Conservation (phyloP, 371 early-diverging fungal species). For the Catenaria anguillulae region DNA sequence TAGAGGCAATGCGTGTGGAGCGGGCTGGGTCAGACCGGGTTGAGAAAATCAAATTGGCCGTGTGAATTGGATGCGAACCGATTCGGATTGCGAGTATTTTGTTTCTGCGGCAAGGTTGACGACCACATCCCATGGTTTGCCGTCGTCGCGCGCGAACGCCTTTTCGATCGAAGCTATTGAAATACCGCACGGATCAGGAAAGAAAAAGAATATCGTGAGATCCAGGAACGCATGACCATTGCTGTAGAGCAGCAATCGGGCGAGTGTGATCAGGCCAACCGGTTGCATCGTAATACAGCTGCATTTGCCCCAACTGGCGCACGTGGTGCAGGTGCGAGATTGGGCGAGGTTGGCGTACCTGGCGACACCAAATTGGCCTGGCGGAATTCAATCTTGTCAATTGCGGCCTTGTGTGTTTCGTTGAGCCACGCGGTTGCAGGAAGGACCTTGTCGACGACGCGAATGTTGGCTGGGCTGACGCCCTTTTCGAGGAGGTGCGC, state of each 20-base stretch:
- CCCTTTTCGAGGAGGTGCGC: constrained; percentile 49
- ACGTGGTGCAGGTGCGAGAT: no score
- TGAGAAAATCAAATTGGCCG: no score
- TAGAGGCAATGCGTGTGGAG: no score
- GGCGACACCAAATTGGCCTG: constrained; percentile 66
- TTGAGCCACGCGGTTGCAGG: constrained; percentile 74
- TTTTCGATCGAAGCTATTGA: constrained; percentile 45
- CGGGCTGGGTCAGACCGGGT: no score
- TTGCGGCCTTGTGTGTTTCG: constrained; percentile 42
- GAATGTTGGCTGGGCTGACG: constrained; percentile 38
- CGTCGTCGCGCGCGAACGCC: constrained; percentile 51
- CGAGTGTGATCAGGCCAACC: no score
- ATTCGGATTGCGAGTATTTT: constrained; percentile 69
- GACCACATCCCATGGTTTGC: constrained; percentile 55
- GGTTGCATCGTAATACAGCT: no score
- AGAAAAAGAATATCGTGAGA: no score
- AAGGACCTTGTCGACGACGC: constrained; percentile 79
- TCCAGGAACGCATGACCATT: no score
- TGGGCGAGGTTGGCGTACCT: constrained; percentile 29
- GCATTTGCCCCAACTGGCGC: no score
- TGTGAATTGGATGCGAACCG: no score
- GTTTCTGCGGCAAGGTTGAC: constrained; percentile 83
- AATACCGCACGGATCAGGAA: background rate
- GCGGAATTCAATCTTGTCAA: constrained; percentile 57
- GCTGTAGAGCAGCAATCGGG: no score